Evolutionary conservation across 768 basidiomycete genomes (phyloP).

Genomic region (Mycena capillaripes): DNA sequence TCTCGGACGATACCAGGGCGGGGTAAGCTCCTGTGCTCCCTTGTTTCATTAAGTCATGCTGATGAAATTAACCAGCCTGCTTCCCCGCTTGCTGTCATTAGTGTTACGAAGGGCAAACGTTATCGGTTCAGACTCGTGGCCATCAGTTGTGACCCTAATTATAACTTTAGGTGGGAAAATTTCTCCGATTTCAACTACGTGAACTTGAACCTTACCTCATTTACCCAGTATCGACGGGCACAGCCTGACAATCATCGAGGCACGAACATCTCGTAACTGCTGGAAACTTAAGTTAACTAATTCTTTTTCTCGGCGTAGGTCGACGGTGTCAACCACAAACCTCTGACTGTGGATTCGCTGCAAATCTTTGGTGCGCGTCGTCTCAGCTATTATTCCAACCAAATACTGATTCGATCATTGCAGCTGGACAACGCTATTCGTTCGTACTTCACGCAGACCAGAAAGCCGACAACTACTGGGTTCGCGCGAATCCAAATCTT

Average conservation of each 20-base stretch:
- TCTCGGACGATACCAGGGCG: slow-evolving; percentile 56
- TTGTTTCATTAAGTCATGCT: not conserved
- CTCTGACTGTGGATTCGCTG: slow-evolving; percentile 54
- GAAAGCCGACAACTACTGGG: slow-evolving; percentile 59
- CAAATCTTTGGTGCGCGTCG: slow-evolving; percentile 47
- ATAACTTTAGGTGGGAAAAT: slow-evolving; percentile 47
- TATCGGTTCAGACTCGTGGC: slow-evolving; percentile 66
- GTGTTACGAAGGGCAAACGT: slow-evolving; percentile 51
- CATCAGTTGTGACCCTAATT: slow-evolving; percentile 62
- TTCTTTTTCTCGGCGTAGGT: slow-evolving; percentile 9
- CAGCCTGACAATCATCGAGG: slow-evolving; percentile 40
- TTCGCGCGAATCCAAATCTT: slow-evolving; percentile 51
- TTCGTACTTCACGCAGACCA: slow-evolving; percentile 57
- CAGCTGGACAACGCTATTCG: slow-evolving; percentile 59
- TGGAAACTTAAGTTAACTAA: not conserved
- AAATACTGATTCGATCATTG: slow-evolving; percentile 31
- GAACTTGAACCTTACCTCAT: not conserved
- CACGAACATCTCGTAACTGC: not conserved
- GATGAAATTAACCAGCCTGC: slow-evolving; percentile 37
- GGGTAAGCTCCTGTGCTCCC: slow-evolving; percentile 36
- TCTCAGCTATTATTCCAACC: slow-evolving; percentile 26
- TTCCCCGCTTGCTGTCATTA: slow-evolving; percentile 53
- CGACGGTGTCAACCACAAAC: slow-evolving; percentile 54
- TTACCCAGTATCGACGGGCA: slow-evolving; percentile 63
- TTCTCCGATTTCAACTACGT: not conserved